phyloP scores from a whole-genome alignment of 2,329 filamentous ascomycete genomes.

The Xylariaceae sp. region DNA sequence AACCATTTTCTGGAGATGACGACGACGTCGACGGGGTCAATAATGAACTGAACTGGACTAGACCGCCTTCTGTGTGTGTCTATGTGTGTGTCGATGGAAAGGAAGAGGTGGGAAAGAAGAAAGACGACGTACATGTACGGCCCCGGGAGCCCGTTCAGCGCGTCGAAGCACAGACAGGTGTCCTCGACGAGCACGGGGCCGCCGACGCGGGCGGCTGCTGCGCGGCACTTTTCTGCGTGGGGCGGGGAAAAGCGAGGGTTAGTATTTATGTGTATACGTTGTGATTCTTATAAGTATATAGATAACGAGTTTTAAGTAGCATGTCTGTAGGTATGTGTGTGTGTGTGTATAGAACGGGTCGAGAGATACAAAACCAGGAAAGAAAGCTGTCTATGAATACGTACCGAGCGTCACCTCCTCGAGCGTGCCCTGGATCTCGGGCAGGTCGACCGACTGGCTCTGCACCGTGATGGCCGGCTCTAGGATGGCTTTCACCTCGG shows the following conservation, averaged over 20 bases:
- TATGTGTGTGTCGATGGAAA: not conserved
- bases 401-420: conserved; percentile 79
- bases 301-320: no score
- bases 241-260: not conserved
- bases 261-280: not conserved
- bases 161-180: conserved; percentile 91
- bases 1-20: conserved; percentile 92
- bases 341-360: no score
- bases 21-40: no score
- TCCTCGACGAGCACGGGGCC: conserved; percentile 89
- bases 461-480: conserved; percentile 72
- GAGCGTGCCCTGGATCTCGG: conserved; percentile 89
- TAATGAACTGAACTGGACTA: no score
- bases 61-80: no score
- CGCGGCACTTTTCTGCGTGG: conserved; percentile 69
- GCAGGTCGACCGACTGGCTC: conserved; percentile 76
- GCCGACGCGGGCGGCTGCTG: conserved; percentile 76
- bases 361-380: no score
- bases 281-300: no score
- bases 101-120: not conserved
- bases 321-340: no score
- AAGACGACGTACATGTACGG: conserved; percentile 79
- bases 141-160: conserved; percentile 86
- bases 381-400: no score
- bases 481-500: conserved; percentile 86